phyloP scores from a whole-genome alignment of 352 stramenopile genomes.

The Phytopythium litorale region DNA sequence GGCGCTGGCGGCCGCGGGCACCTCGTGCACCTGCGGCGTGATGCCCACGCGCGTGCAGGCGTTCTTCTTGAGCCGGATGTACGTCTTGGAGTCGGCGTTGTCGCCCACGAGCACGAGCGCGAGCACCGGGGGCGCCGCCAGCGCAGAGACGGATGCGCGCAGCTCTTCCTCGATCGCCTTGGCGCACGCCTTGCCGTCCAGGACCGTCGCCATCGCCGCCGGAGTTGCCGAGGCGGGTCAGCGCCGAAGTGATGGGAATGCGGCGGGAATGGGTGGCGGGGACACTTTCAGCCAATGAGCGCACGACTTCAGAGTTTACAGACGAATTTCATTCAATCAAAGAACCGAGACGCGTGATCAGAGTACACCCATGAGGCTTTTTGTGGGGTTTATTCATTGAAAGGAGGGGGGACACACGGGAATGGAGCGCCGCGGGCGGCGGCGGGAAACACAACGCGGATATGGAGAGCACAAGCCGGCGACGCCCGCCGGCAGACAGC shows the following conservation, averaged over 20 bases:
- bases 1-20: slow-evolving; percentile 37
- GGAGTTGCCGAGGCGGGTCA: no score
- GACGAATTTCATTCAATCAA: background rate
- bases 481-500: background rate
- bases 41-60: slow-evolving; percentile 95
- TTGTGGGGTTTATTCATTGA: background rate
- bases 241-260: no score
- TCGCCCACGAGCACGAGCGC: slow-evolving; percentile 95
- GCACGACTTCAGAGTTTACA: background rate
- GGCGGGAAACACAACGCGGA: background rate
- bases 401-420: background rate
- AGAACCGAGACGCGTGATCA: background rate
- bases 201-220: slow-evolving; percentile 37
- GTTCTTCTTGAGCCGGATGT: slow-evolving; percentile 99
- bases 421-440: background rate
- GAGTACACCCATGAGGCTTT: background rate
- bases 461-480: background rate
- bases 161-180: slow-evolving; percentile 87
- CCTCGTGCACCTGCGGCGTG: slow-evolving; percentile 68
- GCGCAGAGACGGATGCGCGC: slow-evolving; percentile 46
- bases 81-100: slow-evolving; percentile 93
- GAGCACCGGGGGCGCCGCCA: slow-evolving; percentile 74
- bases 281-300: background rate
- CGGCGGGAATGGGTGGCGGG: no score
- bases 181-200: slow-evolving; percentile 86